Evolutionary conservation across 106 monocot species (phyloP).

Genomic region (Dendrobium officinale): DNA sequence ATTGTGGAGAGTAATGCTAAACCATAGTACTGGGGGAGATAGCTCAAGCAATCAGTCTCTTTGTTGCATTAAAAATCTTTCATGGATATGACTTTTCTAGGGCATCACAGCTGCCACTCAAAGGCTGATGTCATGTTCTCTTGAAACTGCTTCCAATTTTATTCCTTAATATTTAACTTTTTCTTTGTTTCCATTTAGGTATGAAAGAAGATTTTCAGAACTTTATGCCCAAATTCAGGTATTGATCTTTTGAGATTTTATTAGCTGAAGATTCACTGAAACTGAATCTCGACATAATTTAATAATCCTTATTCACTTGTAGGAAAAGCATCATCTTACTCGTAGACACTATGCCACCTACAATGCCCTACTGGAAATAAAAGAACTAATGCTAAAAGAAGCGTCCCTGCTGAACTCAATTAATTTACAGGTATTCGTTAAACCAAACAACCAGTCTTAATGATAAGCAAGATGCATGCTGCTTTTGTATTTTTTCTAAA

Average conservation of each 20-base stretch:
- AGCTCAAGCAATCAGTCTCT: no score
- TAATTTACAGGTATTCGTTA: slow-evolving; percentile 30
- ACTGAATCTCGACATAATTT: neutral
- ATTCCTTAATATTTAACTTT: neutral
- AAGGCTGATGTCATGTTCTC: no score
- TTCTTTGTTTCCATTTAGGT: slow-evolving; percentile 13
- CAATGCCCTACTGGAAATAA: slow-evolving; percentile 43
- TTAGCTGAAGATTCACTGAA: neutral
- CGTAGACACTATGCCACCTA: slow-evolving; percentile 36
- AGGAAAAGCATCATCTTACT: slow-evolving; percentile 37
- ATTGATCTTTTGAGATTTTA: neutral
- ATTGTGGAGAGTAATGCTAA: no score
- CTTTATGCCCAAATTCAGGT: slow-evolving; percentile 43
- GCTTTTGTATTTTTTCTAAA: neutral
- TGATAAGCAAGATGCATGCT: neutral
- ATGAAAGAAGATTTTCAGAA: slow-evolving; percentile 33
- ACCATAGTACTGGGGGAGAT: no score
- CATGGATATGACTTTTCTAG: no score
- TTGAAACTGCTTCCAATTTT: no score
- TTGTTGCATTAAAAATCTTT: no score
- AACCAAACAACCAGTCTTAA: neutral
- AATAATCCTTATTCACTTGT: neutral
- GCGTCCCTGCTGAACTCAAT: slow-evolving; percentile 40
- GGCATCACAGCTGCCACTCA: no score
- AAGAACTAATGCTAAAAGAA: slow-evolving; percentile 54